Base-by-base conservation (phyloP, 1,284 basidiomycete genomes). In the Microbotryum violaceum region DNA sequence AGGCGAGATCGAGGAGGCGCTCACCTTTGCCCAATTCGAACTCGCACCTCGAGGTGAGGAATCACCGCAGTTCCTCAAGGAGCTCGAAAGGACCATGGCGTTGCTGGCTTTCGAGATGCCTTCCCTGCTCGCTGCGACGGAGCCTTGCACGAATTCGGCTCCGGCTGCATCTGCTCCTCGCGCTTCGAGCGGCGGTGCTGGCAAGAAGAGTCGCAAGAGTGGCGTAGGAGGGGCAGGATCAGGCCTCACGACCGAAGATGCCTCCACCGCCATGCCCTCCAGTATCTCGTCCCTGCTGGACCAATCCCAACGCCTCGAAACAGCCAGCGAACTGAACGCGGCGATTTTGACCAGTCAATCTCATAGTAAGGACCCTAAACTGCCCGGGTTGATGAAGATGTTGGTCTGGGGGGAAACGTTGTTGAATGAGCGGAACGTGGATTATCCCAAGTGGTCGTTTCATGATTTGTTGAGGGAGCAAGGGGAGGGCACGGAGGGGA, bases 41-140 rank as follows among this genome's bases (percentile, higher is more conserved):
- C 82, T 98, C 4, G 94, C 94, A 2, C 92, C 91, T 14, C 85
- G 92, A 9, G 94, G 91, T 2, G 91, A 97, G 71, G 91, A 97
- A 78, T 89, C 87, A 61, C 92, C 92, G 0, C 88, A 96, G 72
- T 96, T 96, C 75, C 80, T 98, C 27, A 78, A 83, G 18, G 93
- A 97, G 73, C 79, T 98, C 44, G 94, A 98, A 77, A 82, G 86
- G 54, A 96, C 93, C 21, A 97, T 98, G 92, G 89, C 91, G 25
- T 77, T 98, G 50, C 79, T 98, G 9, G 93, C 92, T 9, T 97
- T 97, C 75, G 88, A 91, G 73, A 80, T 80, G 62, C 78, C 78
- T 51, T 80, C 81, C 9, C 60, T 71, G 48, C 37, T 16, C 8
- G 12, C 56, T 12, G 27, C 56, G 46, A 47, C 44, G 6, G 51